Evolutionary conservation across 2,329 filamentous ascomycete species (phyloP), one percentile per base, ranked within the genome.

Genomic region (Penicillium sp.): DNA sequence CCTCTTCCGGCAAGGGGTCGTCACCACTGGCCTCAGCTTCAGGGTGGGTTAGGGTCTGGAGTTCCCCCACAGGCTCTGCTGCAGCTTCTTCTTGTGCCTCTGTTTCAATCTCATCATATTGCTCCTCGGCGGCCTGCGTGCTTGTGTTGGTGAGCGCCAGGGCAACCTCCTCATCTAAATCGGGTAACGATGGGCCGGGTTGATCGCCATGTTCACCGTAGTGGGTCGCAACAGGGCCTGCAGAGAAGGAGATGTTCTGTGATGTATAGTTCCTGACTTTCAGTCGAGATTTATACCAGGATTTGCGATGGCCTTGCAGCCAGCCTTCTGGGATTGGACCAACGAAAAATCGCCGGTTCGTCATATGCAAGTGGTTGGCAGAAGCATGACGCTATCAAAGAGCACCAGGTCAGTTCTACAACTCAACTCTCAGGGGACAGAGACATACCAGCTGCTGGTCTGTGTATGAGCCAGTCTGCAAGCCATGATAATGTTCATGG

Each of bases 261-360:
- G 80, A 81, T 3, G 78, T 77, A 62, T 81, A 81, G 47, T 80
- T 76, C 51, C 69, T 77, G 40, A 80, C 67, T 31, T 70, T 73
- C 1, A 81, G 59, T 47, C 77, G 72, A 40, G 71, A 68, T 59
- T 77, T 82, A 72, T 86, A 87, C 86, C 86, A 88, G 57, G 83
- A 80, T 65, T 85, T 85, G 52, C 84, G 79, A 69, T 87, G 83
- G 59, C 81, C 83, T 64, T 83, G 84, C 54, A 87, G 77, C 86
- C 86, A 88, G 56, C 83, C 84, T 65, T 85, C 82, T 45, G 86
- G 86, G 37, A 88, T 84, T 37, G 86, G 86, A 0, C 86, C 86
- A 58, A 88, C 85, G 73, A 88, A 88, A 73, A 82, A 83, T 54
- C 86, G 82, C 54, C 82, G 79, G 51, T 80, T 84, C 7, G 86